phyloP scores from a whole-genome alignment of 2,329 filamentous ascomycete species.

The Aspergillus quadrilineatus region DNA sequence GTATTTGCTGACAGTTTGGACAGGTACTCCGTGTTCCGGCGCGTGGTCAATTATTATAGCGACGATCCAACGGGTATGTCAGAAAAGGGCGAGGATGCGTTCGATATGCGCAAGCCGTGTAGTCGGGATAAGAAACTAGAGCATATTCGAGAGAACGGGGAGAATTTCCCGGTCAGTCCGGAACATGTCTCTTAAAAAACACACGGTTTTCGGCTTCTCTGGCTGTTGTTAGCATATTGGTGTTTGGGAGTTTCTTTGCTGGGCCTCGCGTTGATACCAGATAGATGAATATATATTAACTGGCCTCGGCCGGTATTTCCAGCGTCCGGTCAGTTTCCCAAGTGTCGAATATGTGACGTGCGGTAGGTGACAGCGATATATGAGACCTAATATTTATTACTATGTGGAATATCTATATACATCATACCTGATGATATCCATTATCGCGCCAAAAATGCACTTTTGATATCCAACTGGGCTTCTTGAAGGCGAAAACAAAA shows the following conservation, averaged over 20 bases:
- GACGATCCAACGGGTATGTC: constrained; percentile 69
- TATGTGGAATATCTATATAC: neutral
- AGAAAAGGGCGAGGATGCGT: constrained; percentile 73
- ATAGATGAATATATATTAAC: neutral
- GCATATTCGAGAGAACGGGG: constrained; percentile 78
- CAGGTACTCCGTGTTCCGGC: constrained; percentile 78
- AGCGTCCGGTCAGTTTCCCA: neutral
- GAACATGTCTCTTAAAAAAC: constrained; percentile 68
- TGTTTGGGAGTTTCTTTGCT: constrained; percentile 15
- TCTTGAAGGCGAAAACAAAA: neutral
- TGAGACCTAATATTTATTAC: neutral
- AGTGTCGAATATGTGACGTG: neutral
- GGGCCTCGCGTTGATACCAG: neutral
- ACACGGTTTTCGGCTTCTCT: neutral
- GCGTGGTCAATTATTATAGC: constrained; percentile 89
- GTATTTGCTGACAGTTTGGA: too few species aligned
- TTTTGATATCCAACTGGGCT: neutral
- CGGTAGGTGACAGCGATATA: neutral
- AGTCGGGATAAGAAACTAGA: constrained; percentile 72
- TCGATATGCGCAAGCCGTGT: constrained; percentile 93
- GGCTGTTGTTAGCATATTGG: constrained; percentile 14
- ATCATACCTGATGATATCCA: neutral
- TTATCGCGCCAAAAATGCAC: constrained; percentile 1
- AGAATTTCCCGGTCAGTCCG: constrained; percentile 72
- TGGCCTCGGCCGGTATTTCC: neutral